Percentiles rank a stretch among this genome's conserved stretches.
These are phyloP conservation scores for Brassica hybrid DNA, from an alignment of 441 rosid species.

Conservation along the genomic window DNA sequence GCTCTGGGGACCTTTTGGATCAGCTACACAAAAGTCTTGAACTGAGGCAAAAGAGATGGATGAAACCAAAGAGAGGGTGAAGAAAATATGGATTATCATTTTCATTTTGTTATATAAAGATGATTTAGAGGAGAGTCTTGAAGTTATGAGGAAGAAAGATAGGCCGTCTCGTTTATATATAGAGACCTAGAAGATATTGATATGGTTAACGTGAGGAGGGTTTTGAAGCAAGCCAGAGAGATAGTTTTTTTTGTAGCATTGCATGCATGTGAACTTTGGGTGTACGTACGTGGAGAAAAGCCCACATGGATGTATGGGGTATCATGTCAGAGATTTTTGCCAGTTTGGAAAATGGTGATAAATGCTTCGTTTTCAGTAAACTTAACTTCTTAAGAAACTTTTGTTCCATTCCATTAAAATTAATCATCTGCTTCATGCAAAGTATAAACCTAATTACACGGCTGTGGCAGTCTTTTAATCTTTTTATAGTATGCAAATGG, in stretches of 20 bases:
- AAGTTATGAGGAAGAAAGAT: constrained; percentile 28
- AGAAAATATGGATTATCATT: constrained; percentile 51
- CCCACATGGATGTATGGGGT: constrained; percentile 43
- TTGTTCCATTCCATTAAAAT: not conserved
- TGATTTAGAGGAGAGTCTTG: constrained; percentile 18
- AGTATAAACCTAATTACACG: not conserved
- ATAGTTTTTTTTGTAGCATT: constrained; percentile 11
- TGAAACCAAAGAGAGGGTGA: constrained; percentile 51
- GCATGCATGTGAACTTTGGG: constrained; percentile 48
- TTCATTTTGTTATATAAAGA: constrained; percentile 19
- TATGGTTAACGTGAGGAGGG: constrained; percentile 43
- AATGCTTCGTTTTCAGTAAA: constrained; percentile 7
- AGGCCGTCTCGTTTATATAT: constrained; percentile 25
- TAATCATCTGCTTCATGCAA: not conserved
- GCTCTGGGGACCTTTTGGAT: constrained; percentile 52
- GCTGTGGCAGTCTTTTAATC: not conserved
- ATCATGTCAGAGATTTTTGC: constrained; percentile 41
- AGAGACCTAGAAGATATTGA: constrained; percentile 30
- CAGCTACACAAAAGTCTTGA: constrained; percentile 79
- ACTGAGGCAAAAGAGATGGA: constrained; percentile 59
- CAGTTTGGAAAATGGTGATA: constrained; percentile 19
- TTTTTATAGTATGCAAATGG: not conserved
- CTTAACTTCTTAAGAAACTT: not conserved
- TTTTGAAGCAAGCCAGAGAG: constrained; percentile 30
- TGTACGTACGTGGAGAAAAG: constrained; percentile 37